These are phyloP conservation scores for Cystobasidiaceae sp. DNA, from an alignment of 1,284 basidiomycete genomes.

Conservation along the genomic window DNA sequence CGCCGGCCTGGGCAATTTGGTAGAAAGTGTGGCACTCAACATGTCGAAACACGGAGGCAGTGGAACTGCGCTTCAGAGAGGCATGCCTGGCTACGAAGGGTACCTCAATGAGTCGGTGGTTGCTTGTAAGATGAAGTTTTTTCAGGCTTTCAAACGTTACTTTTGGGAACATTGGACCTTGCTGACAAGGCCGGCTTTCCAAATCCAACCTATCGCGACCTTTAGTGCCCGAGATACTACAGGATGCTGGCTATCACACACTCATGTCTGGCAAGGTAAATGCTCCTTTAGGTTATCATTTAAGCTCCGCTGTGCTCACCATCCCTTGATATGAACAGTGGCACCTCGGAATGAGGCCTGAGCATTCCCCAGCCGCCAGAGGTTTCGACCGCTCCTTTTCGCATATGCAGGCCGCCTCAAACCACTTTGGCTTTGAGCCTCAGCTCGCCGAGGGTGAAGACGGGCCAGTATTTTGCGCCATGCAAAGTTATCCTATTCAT, in stretches of 20 bases:
- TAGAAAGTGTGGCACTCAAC: slow-evolving; percentile 12
- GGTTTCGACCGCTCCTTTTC: slow-evolving; percentile 43
- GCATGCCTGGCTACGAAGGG: not conserved
- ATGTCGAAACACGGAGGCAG: not conserved
- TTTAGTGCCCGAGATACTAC: not conserved
- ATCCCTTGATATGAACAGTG: too few species aligned
- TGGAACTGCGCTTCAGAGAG: too few species aligned
- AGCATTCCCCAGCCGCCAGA: slow-evolving; percentile 35
- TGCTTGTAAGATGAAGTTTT: too few species aligned
- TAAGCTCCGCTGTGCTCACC: slow-evolving; percentile 10
- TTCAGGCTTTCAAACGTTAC: too few species aligned
- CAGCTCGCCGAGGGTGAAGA: slow-evolving; percentile 27
- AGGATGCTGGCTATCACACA: not conserved
- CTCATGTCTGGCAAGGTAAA: not conserved
- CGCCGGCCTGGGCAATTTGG: not conserved
- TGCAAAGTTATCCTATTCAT: not conserved
- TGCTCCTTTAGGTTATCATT: not conserved
- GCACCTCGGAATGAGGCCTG: slow-evolving; percentile 43
- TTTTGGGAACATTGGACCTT: not conserved
- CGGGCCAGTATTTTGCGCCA: not conserved
- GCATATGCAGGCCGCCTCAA: slow-evolving; percentile 42
- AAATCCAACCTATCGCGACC: not conserved
- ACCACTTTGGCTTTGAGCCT: slow-evolving; percentile 37
- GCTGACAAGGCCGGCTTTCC: not conserved
- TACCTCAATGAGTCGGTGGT: not conserved